Evolutionary conservation across 2,329 filamentous ascomycete species (phyloP), one percentile per base, ranked within the genome.

Genomic region (Penicillium digitatum): DNA sequence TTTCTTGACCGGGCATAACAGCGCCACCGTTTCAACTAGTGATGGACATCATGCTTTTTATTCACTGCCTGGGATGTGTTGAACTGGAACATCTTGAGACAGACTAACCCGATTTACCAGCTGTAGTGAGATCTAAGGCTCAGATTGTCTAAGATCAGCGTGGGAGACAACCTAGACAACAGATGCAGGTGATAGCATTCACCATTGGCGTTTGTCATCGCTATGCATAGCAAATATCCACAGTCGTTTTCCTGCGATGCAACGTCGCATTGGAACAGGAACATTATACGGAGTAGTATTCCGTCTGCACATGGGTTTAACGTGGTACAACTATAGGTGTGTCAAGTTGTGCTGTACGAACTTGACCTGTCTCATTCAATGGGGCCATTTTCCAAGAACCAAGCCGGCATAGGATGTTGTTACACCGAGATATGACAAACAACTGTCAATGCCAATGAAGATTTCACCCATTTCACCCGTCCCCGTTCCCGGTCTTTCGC

Each of bases 191-290:
- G n/a, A n/a, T 39, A 32, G n/a, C 31, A 32, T 31, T 27, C 1
- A 18, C 27, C 11, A 35, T 48, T 26, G 22, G 18, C 14, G 12
- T 42, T 20, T 3, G 37, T 43, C 37, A 43, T 49, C 10, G 31
- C 8, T 12, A 49, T 29, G 20, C 32, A 37, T 39, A 27, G 26
- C 9, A 27, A 24, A 39, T 16, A 11, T n/a, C 5, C n/a, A 40
- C 20, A 35, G 7, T 9, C 16, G 35, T n/a, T 29, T 11, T 22
- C 6, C 26, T 4, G 26, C 6, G 20, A 45, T 45, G 46, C 27
- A 39, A 57, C 54, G 42, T 47, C 57, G 54, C 56, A 40, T 50
- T 57, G 50, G 12, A 54, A 59, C 57, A 48, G 31, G 40, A 37
- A 42, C 34, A 42, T 42, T 11, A 6, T 24, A 34, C 40, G 5